These are phyloP conservation scores for Trichoderma afroharzianum DNA, from an alignment of 2,329 filamentous ascomycete species.

Conservation along the genomic window DNA sequence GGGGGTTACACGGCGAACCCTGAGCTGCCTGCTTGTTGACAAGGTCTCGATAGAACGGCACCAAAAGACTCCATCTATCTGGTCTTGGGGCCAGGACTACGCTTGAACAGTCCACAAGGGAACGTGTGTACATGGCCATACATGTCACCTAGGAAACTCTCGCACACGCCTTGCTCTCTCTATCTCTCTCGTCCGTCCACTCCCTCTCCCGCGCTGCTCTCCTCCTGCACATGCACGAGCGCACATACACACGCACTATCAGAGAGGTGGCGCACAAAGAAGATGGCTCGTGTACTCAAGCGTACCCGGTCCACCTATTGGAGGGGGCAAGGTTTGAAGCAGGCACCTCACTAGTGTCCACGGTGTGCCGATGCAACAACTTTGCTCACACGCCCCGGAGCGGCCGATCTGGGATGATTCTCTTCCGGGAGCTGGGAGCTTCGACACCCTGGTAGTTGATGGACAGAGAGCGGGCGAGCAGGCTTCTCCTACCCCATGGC, in stretches of 20 bases:
- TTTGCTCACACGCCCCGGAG: conserved; percentile 7
- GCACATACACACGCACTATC: conserved; percentile 18
- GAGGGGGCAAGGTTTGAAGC: conserved; percentile 12
- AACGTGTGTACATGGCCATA: conserved; percentile 16
- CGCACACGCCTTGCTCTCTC: conserved; percentile 2
- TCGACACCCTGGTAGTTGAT: background rate
- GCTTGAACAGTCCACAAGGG: conserved; percentile 10
- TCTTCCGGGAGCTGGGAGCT: conserved; percentile 14
- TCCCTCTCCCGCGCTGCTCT: background rate
- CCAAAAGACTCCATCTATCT: background rate
- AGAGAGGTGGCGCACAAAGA: conserved; percentile 15
- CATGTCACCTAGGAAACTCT: conserved; percentile 14
- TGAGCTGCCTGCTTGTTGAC: conserved; percentile 6
- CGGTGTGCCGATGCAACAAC: conserved; percentile 14
- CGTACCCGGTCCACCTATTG: conserved; percentile 15
- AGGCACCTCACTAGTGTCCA: conserved; percentile 16
- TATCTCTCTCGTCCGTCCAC: background rate
- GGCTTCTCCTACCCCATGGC: conserved; percentile 9
- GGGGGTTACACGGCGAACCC: background rate
- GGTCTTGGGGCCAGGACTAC: background rate
- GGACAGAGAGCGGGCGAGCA: background rate
- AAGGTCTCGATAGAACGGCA: background rate
- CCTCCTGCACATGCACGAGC: conserved; percentile 19
- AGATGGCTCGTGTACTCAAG: conserved; percentile 11
- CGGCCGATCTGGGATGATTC: conserved; percentile 18